phyloP scores from a whole-genome alignment of 2,329 filamentous ascomycete species.

The Penicillium sp. region DNA sequence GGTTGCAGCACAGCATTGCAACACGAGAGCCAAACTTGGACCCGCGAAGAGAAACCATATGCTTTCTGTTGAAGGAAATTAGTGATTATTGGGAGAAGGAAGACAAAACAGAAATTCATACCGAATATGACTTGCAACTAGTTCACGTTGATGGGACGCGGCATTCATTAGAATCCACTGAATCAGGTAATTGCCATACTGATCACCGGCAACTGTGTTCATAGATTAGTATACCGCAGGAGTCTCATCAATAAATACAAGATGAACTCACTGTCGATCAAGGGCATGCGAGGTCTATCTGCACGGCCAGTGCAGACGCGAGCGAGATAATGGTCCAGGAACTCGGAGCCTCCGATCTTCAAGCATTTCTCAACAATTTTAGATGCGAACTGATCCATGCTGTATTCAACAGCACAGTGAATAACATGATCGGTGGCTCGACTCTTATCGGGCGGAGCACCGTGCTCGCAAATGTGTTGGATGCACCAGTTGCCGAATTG shows the following conservation, averaged over 20 bases:
- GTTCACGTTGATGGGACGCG: constrained; percentile 83
- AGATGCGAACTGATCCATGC: constrained; percentile 98
- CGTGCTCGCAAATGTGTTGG: constrained; percentile 98
- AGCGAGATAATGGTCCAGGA: constrained; percentile 88
- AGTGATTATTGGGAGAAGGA: neutral
- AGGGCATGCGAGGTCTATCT: constrained; percentile 90
- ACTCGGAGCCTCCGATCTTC: constrained; percentile 91
- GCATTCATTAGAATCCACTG: constrained; percentile 96
- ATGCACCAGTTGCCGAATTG: constrained; percentile 99
- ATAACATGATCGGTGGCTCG: constrained; percentile 95
- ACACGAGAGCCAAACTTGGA: constrained; percentile 99
- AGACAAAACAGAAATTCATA: constrained; percentile 26
- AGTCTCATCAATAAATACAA: too few relatives aligned
- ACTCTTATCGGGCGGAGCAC: constrained; percentile 85
- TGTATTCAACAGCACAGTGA: constrained; percentile 91
- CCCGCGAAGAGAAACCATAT: constrained; percentile 97
- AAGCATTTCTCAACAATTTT: constrained; percentile 99
- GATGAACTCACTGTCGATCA: constrained; percentile 79
- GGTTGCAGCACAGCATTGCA: constrained; percentile 98
- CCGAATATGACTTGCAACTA: constrained; percentile 91
- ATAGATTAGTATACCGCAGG: neutral
- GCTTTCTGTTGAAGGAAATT: constrained; percentile 62
- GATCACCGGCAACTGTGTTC: constrained; percentile 80
- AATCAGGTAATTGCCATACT: constrained; percentile 98
- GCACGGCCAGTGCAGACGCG: constrained; percentile 89